Base-by-base conservation (phyloP, 805 yeast species). In the Ogataea parapolymorpha region DNA sequence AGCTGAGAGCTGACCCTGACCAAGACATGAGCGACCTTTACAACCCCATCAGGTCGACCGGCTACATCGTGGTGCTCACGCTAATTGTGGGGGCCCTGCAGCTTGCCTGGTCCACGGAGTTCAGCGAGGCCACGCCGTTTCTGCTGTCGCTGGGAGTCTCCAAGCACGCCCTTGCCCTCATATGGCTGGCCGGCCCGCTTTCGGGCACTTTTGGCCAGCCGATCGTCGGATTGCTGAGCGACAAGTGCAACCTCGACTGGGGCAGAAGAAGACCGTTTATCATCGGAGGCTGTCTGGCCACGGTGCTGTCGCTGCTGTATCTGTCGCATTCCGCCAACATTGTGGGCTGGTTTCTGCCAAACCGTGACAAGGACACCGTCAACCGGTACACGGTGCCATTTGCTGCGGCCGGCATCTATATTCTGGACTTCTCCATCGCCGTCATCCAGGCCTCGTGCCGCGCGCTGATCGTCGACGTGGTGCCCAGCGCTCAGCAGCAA, bases 111-210 rank as follows among this genome's bases (percentile, higher is more conserved):
- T 75, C 80, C 3, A 70, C 80, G 2, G 85, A 80, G 56, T 79
- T 80, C 51, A 71, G 80, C 4, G 80, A 78, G 47, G 82, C 82
- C 3, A 78, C 80, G 3, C 81, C 84, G 0, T 79, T 72, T 49
- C 55, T 80, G 12, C 58, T 79, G n/a, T 75, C 81, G 0, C 59
- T 80, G n/a, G 85, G 85, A 4, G 63, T 80, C 35, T 72, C 83
- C 2, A 79, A 77, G 50, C 70, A 75, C 16, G 51, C 69, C 0
- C 57, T 80, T 49, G 78, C 82, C 6, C 60, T 80, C 33, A 72
- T 80, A 4, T 80, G 85, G 86, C 68, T 80, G 16, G 83, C 84
- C 1, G 84, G 85, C 2, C 85, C 86, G 0, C 51, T 79, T 12
- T 73, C 81, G 11, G 85, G 85, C 1, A 68, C 80, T 0, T 48